phyloP scores from a whole-genome alignment of 257 asterid species.

The Jacaranda copaia region DNA sequence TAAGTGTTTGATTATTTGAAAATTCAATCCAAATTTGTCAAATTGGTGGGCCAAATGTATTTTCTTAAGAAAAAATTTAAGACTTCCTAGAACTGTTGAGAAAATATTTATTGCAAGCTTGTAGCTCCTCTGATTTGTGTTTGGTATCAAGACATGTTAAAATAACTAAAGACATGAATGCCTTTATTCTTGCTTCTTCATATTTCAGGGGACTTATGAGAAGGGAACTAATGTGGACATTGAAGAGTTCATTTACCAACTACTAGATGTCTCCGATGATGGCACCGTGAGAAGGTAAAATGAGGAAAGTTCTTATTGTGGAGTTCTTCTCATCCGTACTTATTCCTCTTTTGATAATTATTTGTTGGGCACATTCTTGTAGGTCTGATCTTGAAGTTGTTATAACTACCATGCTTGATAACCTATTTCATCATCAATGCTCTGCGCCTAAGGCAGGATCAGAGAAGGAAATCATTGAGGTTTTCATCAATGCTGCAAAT shows the following conservation, averaged over 20 bases:
- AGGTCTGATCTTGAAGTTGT: constrained; percentile 87
- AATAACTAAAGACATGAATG: constrained; percentile 8
- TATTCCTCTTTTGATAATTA: constrained; percentile 9
- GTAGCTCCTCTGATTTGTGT: constrained; percentile 3
- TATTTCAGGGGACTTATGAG: constrained; percentile 82
- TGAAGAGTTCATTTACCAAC: constrained; percentile 85
- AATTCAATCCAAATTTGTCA: too few relatives aligned
- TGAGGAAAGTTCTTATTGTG: constrained; percentile 16
- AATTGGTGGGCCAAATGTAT: too few relatives aligned
- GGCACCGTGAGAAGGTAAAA: constrained; percentile 74
- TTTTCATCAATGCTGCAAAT: constrained; percentile 62
- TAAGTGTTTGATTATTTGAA: too few relatives aligned
- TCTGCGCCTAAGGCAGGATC: constrained; percentile 55
- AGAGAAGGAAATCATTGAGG: constrained; percentile 48
- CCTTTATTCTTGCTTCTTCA: constrained; percentile 26
- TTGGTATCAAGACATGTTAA: constrained; percentile 5
- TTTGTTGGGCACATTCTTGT: constrained; percentile 37
- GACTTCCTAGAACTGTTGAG: background rate
- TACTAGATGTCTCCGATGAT: constrained; percentile 75
- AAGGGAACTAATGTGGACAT: constrained; percentile 90
- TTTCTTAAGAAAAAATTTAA: too few relatives aligned
- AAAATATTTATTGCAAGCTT: background rate
- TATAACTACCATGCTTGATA: constrained; percentile 64
- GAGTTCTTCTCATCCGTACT: constrained; percentile 10
- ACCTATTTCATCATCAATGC: constrained; percentile 54